A percentile compares a stretch with the other conserved stretches of the same genome.
phyloP scores from a whole-genome alignment of 2,329 filamentous ascomycete genomes.

The Fusarium metavorans region DNA sequence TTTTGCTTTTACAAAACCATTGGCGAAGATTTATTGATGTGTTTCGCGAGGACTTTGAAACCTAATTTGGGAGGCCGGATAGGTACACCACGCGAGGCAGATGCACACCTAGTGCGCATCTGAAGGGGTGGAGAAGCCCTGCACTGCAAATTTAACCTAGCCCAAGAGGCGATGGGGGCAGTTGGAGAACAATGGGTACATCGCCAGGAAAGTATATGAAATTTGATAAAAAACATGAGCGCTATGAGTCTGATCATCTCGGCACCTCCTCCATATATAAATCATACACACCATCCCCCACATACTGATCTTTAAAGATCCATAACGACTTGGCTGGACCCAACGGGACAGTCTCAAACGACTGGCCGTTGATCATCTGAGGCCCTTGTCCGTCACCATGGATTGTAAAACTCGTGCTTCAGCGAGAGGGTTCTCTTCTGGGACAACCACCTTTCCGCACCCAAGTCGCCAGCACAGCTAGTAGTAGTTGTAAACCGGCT shows the following conservation, averaged over 20 bases:
- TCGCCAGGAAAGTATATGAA: background rate
- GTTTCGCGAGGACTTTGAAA: background rate
- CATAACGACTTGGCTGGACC: background rate
- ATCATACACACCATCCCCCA: background rate
- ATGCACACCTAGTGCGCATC: too few relatives aligned
- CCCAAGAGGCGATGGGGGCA: too few relatives aligned
- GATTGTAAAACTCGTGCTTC: constrained; percentile 2
- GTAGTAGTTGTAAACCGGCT: background rate
- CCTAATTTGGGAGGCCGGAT: background rate
- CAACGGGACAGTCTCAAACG: background rate
- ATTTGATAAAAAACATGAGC: background rate
- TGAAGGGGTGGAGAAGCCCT: too few relatives aligned
- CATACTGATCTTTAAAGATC: background rate
- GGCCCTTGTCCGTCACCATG: background rate
- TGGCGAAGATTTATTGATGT: background rate
- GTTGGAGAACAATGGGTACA: too few relatives aligned
- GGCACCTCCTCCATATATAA: background rate
- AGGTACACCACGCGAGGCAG: too few relatives aligned
- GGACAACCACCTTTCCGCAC: constrained; percentile 13
- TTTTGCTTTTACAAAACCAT: background rate
- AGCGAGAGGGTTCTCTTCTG: background rate
- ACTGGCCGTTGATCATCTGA: background rate
- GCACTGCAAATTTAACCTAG: too few relatives aligned
- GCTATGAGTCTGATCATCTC: background rate
- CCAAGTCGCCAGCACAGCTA: constrained; percentile 9